A percentile compares a stretch with the other conserved stretches of the same genome.
Evolutionary conservation across 306 rosid genomes (phyloP).

Genomic region (Glycine soja): DNA sequence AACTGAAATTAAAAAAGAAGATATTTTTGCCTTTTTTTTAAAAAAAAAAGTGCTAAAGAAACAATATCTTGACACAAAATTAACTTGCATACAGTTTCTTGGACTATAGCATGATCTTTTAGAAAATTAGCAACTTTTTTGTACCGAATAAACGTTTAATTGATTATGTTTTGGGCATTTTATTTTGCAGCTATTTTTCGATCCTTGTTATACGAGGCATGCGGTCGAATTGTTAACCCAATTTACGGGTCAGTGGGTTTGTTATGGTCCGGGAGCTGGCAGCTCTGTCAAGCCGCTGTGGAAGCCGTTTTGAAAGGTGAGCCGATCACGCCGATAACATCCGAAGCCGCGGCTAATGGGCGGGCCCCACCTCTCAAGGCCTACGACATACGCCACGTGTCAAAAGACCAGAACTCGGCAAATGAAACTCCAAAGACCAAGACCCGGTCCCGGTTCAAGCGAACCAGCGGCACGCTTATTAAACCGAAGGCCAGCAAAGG

Average conservation of each 20-base stretch:
- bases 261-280: conserved; percentile 98
- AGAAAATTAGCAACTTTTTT: no score
- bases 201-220: conserved; percentile 88
- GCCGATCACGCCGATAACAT: conserved; percentile 75
- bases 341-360: conserved; percentile 66
- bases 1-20: no score
- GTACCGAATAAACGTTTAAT: no score
- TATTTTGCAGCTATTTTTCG: conserved; percentile 75
- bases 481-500: conserved; percentile 53
- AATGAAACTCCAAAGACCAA: conserved; percentile 46
- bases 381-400: conserved; percentile 89
- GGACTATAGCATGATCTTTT: no score
- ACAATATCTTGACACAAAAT: neutral
- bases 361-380: conserved; percentile 83
- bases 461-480: neutral
- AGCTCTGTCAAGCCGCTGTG: conserved; percentile 87
- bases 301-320: conserved; percentile 89
- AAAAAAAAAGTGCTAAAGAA: no score
- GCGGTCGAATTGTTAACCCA: conserved; percentile 93
- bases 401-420: conserved; percentile 66
- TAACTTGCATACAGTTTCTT: neutral
- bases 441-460: conserved; percentile 67
- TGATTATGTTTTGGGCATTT: neutral
- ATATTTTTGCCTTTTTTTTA: no score
- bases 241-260: conserved; percentile 93